Evolutionary conservation across 2,329 filamentous ascomycete genomes (phyloP).

Genomic region (Penicillium psychrosexuale): DNA sequence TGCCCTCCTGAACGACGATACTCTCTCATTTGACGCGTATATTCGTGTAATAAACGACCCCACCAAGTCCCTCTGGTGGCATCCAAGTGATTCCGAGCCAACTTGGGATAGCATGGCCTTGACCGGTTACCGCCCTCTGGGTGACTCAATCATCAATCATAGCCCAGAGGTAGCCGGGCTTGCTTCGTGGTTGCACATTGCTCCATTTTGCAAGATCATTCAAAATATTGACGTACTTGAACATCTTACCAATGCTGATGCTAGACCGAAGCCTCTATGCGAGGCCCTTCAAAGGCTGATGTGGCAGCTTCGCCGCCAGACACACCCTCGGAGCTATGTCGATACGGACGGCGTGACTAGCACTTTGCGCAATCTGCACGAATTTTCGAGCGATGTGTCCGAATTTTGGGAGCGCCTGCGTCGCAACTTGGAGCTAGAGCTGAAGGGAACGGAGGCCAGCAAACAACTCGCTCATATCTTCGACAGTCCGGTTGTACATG

Average conservation of each 20-base stretch:
- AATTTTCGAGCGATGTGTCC: conserved; percentile 52
- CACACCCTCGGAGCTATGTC: conserved; percentile 39
- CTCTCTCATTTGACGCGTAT: conserved; percentile 60
- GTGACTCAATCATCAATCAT: conserved; percentile 45
- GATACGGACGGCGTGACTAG: conserved; percentile 44
- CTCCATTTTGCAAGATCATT: conserved; percentile 57
- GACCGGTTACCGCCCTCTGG: conserved; percentile 56
- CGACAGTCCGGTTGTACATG: conserved; percentile 39
- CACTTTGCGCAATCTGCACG: conserved; percentile 40
- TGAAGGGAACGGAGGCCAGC: conserved; percentile 44
- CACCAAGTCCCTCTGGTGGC: conserved; percentile 61
- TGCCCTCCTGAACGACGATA: conserved; percentile 59
- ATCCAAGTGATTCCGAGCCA: conserved; percentile 52
- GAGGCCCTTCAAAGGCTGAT: conserved; percentile 52
- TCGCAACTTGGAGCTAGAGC: conserved; percentile 52
- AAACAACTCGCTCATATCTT: conserved; percentile 47
- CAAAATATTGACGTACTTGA: conserved; percentile 50
- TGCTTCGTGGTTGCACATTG: conserved; percentile 57
- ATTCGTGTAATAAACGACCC: conserved; percentile 60
- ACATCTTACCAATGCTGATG: conserved; percentile 45
- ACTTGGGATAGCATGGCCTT: conserved; percentile 56
- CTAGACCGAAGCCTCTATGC: conserved; percentile 51
- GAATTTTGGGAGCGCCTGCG: conserved; percentile 56
- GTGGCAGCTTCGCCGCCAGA: conserved; percentile 49
- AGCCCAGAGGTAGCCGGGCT: conserved; percentile 53